Evolutionary conservation across 23 red algal genomes (phyloP).

Genomic region (Agarophyton chilense): DNA sequence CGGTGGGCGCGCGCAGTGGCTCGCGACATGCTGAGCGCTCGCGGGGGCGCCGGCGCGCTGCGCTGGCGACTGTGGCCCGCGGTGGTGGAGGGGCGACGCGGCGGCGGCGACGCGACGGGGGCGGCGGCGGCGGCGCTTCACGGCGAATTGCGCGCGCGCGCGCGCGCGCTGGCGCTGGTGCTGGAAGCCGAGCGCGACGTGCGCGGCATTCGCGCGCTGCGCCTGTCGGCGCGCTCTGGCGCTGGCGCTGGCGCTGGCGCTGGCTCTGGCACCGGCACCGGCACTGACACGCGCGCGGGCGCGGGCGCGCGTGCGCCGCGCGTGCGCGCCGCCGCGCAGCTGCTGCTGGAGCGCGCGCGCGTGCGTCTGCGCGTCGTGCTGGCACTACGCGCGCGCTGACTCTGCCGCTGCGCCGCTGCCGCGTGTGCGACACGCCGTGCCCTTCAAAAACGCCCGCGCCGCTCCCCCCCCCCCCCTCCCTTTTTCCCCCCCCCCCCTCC

Average conservation of each 20-base stretch:
- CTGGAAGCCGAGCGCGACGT: background rate
- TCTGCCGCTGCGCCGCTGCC: background rate
- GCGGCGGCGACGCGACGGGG: background rate
- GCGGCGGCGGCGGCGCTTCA: background rate
- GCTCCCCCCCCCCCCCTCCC: too few relatives aligned
- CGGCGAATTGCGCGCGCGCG: too few relatives aligned
- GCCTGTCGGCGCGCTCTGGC: background rate
- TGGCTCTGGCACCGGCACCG: too few relatives aligned
- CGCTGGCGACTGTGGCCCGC: background rate
- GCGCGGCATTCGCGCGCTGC: background rate
- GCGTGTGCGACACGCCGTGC: too few relatives aligned
- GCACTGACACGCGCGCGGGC: too few relatives aligned
- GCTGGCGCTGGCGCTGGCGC: too few relatives aligned
- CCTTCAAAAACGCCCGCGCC: too few relatives aligned
- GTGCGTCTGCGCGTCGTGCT: background rate
- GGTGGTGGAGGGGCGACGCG: background rate
- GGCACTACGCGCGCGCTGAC: background rate
- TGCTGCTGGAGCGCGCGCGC: background rate
- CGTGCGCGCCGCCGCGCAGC: too few relatives aligned
- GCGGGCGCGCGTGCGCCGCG: background rate
- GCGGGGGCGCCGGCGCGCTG: background rate
- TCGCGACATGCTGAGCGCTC: background rate
- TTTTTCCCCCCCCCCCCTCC: too few relatives aligned
- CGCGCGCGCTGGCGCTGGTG: background rate
- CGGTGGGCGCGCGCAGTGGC: background rate